These are phyloP conservation scores for Albatrellus ellisii DNA, from an alignment of 768 basidiomycete species.

Conservation along the genomic window DNA sequence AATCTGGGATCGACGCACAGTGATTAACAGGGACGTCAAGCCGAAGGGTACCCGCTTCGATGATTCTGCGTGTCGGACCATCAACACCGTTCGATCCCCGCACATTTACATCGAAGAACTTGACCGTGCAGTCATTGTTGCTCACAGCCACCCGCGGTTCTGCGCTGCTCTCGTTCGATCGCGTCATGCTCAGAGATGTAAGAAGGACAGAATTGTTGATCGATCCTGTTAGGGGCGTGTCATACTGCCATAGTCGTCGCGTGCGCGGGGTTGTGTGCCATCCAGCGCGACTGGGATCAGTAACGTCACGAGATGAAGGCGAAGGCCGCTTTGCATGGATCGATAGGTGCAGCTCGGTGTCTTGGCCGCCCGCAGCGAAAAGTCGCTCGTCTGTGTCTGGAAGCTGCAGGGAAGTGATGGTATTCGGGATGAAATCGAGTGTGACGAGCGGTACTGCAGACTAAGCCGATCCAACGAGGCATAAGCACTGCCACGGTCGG, in stretches of 20 bases:
- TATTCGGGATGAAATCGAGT: constrained; percentile 48
- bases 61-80: constrained; percentile 27
- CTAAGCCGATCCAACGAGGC: constrained; percentile 6
- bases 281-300: too few relatives aligned
- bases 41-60: constrained; percentile 37
- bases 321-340: constrained; percentile 21
- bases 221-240: constrained; percentile 41
- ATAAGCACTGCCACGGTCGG: constrained; percentile 1
- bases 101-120: constrained; percentile 65
- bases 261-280: constrained; percentile 11
- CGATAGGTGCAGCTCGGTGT: constrained; percentile 59
- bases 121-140: constrained; percentile 78
- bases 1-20: constrained; percentile 33
- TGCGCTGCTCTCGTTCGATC: constrained; percentile 46
- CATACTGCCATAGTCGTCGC: constrained; percentile 37
- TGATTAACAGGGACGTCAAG: constrained; percentile 72
- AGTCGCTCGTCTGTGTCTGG: constrained; percentile 39
- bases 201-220: constrained; percentile 76
- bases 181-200: constrained; percentile 46
- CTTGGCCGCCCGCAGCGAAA: constrained; percentile 68
- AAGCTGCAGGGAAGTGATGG: constrained; percentile 42
- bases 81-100: constrained; percentile 23
- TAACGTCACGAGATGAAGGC: constrained; percentile 4
- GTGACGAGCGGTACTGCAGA: constrained; percentile 34
- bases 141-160: constrained; percentile 73